A percentile compares a stretch with the other conserved stretches of the same genome.
Evolutionary conservation across 192 early-diverging fungal genomes (phyloP).

Genomic region (Entomortierella lignicola): DNA sequence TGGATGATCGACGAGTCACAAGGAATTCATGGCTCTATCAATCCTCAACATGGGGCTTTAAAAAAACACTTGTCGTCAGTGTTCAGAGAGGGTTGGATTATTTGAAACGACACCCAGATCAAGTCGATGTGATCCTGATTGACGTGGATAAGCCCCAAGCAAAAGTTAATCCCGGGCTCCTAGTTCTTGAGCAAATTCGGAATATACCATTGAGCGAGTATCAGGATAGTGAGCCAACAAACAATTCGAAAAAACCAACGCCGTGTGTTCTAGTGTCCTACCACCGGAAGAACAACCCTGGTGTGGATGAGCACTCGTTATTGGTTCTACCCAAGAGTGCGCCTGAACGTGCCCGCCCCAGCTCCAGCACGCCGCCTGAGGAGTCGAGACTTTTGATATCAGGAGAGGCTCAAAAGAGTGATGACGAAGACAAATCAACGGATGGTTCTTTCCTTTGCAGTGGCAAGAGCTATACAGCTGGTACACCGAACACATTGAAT

Average conservation of each 20-base stretch:
- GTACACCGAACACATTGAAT: conserved; percentile 45
- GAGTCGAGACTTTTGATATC: no score
- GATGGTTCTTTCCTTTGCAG: not conserved
- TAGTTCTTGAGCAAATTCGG: conserved; percentile 30
- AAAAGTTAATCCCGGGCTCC: conserved; percentile 37
- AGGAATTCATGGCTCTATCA: conserved; percentile 49
- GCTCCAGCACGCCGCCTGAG: no score
- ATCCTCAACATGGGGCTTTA: conserved; percentile 47
- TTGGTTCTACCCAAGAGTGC: no score
- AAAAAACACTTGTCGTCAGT: conserved; percentile 28
- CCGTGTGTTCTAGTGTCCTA: conserved; percentile 47
- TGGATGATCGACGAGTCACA: conserved; percentile 49
- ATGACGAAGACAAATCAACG: no score
- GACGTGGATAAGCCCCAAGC: conserved; percentile 42
- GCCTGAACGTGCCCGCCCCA: no score
- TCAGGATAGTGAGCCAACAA: no score
- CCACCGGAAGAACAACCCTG: conserved; percentile 7
- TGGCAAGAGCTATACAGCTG: no score
- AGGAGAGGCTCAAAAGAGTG: no score
- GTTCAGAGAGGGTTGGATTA: conserved; percentile 41
- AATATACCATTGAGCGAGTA: conserved; percentile 10
- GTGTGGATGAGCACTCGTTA: no score
- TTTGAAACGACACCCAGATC: conserved; percentile 22
- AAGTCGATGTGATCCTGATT: conserved; percentile 46
- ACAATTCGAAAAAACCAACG: conserved; percentile 10